phyloP scores from a whole-genome alignment of 768 basidiomycete species.

The Tricholomella constricta region DNA sequence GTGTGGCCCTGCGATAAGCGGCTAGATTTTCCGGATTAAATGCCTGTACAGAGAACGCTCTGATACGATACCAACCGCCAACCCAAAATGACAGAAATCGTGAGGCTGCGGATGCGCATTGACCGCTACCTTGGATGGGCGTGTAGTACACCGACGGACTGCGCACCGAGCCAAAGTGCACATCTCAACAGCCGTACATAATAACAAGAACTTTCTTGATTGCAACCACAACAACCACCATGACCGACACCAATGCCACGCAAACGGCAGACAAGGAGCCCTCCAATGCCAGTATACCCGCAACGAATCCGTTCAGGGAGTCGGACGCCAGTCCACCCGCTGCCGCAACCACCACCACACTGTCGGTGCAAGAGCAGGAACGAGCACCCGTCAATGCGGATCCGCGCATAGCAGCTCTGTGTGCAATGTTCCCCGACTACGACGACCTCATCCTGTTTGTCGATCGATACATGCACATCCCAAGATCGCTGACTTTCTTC shows the following conservation, averaged over 20 bases:
- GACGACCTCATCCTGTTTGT: constrained; percentile 71
- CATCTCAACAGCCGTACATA: neutral
- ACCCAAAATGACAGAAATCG: too few species aligned
- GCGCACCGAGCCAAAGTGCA: too few species aligned
- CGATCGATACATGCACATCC: neutral
- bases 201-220: neutral
- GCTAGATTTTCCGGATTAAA: too few species aligned
- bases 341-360: neutral
- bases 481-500: neutral
- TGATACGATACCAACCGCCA: too few species aligned
- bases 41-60: too few species aligned
- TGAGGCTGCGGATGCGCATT: too few species aligned
- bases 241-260: neutral
- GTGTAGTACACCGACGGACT: too few species aligned
- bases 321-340: neutral
- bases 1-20: too few species aligned
- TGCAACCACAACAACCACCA: constrained; percentile 8
- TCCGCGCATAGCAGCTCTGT: constrained; percentile 55
- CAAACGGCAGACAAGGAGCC: too few species aligned
- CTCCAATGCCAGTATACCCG: neutral
- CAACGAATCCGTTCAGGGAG: neutral
- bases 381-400: constrained; percentile 35
- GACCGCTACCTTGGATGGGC: too few species aligned
- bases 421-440: constrained; percentile 79
- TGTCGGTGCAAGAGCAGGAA: constrained; percentile 3